Evolutionary conservation across 345 rosid genomes (phyloP), one percentile per base, ranked within the genome.

Genomic region (Gossypium sturtianum): DNA sequence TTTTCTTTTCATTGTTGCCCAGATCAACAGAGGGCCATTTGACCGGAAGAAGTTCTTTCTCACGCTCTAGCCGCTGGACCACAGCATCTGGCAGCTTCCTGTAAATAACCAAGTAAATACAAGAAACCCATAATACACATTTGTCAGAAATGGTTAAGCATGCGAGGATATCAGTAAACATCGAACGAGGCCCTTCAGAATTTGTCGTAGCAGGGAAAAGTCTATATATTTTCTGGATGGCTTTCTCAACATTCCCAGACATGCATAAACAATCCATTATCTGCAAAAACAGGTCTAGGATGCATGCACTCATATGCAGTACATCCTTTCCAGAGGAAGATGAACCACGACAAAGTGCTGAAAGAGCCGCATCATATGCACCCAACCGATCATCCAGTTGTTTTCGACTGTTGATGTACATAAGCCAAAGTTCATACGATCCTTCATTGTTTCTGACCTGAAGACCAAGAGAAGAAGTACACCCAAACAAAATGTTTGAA

Each of bases 91-190:
- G 99, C 63, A 95, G 88, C 81, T 90, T 95, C 97, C 94, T 93
- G 99, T 95, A 93, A 86, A 93, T 75, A 86, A 87, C 90, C 81
- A 95, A 88, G 94, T 95, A 95, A 82, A 90, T 87, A 90, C 98
- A 95, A 91, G 91, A 93, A 89, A 95, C 82, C 99, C 99, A 95
- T 88, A 95, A 91, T 81, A 92, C 86, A 90, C 88, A 90, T 88
- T 87, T 90, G 85, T 93, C 99, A 90, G 96, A 85, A 86, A 85
- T 79, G 77, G 89, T 89, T 85, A 95, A 86, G 91, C 90, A 91
- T 73, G 84, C 79, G 87, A 91, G 85, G 80, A 90, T 93, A 88
- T 86, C 87, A 86, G 89, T 83, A 83, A 94, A 82, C 86, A 87
- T 84, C 82, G 75, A 70, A 83, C 83, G 85, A 78, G 83, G 83